Evolutionary conservation across 2,329 filamentous ascomycete species (phyloP).

Genomic region (Ophiostoma fasciatum): DNA sequence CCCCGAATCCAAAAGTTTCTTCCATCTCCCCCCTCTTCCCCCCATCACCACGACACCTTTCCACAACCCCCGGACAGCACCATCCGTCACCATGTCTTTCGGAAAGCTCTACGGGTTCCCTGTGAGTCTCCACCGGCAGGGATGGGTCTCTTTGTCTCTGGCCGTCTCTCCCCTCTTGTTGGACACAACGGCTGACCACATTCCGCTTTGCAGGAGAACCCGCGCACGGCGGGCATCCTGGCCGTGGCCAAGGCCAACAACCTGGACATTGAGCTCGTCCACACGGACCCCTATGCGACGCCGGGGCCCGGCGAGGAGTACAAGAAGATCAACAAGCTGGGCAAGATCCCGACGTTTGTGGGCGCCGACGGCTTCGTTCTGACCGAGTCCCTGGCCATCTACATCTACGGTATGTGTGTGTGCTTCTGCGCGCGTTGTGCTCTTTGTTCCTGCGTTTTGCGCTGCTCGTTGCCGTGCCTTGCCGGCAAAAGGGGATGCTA

Average conservation of each 20-base stretch:
- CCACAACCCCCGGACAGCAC: constrained; percentile 13
- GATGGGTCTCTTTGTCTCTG: constrained; percentile 3
- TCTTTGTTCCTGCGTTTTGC: constrained; percentile 6
- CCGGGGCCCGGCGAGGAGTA: constrained; percentile 70
- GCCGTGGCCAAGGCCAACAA: constrained; percentile 96
- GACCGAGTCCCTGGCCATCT: constrained; percentile 83
- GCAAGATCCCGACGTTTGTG: constrained; percentile 86
- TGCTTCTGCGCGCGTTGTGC: too few relatives aligned
- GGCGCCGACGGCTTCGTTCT: constrained; percentile 84
- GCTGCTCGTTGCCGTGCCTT: not conserved
- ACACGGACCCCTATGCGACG: constrained; percentile 51
- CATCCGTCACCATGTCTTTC: constrained; percentile 64
- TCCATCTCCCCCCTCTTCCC: constrained; percentile 7
- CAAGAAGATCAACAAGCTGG: constrained; percentile 70
- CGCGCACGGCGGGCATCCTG: constrained; percentile 75
- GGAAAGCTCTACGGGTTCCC: constrained; percentile 87
- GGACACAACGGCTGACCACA: constrained; percentile 8
- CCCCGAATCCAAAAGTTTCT: too few relatives aligned
- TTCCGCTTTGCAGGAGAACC: constrained; percentile 54
- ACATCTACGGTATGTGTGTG: constrained; percentile 78
- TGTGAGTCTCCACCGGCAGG: too few relatives aligned
- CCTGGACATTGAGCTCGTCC: constrained; percentile 76
- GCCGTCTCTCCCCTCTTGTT: constrained; percentile 6
- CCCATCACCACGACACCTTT: constrained; percentile 12
- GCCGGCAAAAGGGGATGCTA: too few relatives aligned